Base-by-base conservation (phyloP, 768 basidiomycete species). In the Crassisporium funariophilum region DNA sequence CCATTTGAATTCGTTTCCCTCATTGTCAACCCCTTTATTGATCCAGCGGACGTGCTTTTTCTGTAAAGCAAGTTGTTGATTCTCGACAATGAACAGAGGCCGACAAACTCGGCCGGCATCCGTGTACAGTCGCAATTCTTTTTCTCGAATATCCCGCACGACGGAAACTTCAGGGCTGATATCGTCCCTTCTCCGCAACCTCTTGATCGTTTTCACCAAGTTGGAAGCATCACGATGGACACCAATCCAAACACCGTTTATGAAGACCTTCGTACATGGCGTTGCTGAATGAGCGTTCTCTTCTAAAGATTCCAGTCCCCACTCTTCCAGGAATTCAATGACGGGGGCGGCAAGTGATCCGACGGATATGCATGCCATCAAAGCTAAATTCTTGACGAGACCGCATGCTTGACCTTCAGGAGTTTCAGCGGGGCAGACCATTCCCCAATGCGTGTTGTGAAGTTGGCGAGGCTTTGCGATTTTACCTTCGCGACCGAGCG, bases 321-420 rank as follows among this genome's bases (percentile, higher is more conserved):
- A 98, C 72, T 98, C 95, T 64, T 98, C 92, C 75, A 99, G 73
- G 71, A 98, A 98, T 67, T 98, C 95, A 63, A 97, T 91, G 60
- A 99, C 92, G 1, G 95, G 94, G 3, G 90, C 93, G 17, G 94
- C 93, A 49, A 90, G 85, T 0, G 95, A 95, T 34, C 97, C 97
- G 48, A 99, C 95, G 35, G 97, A 98, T 49, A 98, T 97, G 68
- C 93, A 95, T 4, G 95, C 74, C 94, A 98, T 95, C 55, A 98
- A 83, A 0, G 97, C 91, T 47, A 99, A 72, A 69, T 99, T 98
- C 75, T 99, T 98, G 70, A 98, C 97, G 35, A 98, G 81, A 70
- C 97, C 97, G 70, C 97, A 99, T 50, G 97, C 97, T 66, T 98
- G 97, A 36, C 97, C 97, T 83, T 99, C 97, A 1, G 97, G 97